Evolutionary conservation across 768 basidiomycete genomes (phyloP).

Genomic region (Punctularia strigosozonata): DNA sequence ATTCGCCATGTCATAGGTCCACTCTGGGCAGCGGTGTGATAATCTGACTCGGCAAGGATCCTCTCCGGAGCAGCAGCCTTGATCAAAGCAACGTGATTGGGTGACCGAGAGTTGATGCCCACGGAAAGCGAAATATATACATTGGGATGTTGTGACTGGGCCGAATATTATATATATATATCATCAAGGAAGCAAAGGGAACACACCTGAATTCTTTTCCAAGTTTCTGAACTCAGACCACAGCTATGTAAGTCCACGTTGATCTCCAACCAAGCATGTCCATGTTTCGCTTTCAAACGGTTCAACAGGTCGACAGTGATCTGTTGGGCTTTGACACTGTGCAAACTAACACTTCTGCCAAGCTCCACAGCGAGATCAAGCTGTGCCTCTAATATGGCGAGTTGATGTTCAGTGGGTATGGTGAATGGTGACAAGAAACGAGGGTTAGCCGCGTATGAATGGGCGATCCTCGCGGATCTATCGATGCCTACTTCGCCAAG

Average conservation of each 20-base stretch:
- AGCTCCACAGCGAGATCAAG: conserved; percentile 76
- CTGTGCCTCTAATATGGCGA: conserved; percentile 69
- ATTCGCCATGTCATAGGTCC: conserved; percentile 68
- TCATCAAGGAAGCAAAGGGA: background rate
- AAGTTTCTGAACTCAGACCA: conserved; percentile 68
- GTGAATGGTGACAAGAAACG: conserved; percentile 65
- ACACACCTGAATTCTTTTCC: conserved; percentile 63
- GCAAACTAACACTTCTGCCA: conserved; percentile 69
- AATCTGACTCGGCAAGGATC: conserved; percentile 83
- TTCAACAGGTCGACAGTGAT: conserved; percentile 57
- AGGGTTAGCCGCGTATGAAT: conserved; percentile 28
- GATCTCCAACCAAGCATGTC: conserved; percentile 48
- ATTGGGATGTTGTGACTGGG: conserved; percentile 61
- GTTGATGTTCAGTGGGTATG: conserved; percentile 72
- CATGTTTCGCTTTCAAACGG: conserved; percentile 45
- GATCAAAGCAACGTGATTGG: conserved; percentile 56
- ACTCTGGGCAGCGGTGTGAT: conserved; percentile 46
- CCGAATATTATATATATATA: background rate
- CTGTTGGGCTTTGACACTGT: conserved; percentile 72
- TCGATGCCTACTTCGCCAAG: conserved; percentile 93
- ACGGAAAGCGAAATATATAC: conserved; percentile 83
- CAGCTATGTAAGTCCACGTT: conserved; percentile 89
- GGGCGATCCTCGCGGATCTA: conserved; percentile 63
- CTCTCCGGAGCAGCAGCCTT: conserved; percentile 47
- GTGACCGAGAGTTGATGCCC: conserved; percentile 67